These are phyloP conservation scores for Candida ipomoeae DNA, from an alignment of 805 yeast species.

Conservation along the genomic window DNA sequence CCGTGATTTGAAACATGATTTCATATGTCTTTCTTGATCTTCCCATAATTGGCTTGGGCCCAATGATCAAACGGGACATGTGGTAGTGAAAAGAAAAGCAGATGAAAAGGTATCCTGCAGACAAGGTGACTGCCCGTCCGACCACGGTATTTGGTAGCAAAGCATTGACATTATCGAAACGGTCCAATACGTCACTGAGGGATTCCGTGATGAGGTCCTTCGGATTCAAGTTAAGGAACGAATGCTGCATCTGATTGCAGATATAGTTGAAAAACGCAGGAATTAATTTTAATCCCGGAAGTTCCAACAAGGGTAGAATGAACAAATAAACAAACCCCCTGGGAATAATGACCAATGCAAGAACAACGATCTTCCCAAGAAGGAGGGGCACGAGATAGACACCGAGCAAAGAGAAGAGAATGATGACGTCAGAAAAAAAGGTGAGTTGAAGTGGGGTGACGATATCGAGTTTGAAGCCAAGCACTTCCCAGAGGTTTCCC, in stretches of 20 bases:
- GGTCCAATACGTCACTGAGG: conserved; percentile 1
- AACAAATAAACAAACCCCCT: conserved; percentile 5
- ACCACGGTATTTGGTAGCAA: conserved; percentile 25
- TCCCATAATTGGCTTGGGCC: conserved; percentile 46
- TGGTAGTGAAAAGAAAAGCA: conserved; percentile 22
- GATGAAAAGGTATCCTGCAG: conserved; percentile 31
- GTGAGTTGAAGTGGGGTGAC: conserved; percentile 34
- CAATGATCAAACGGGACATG: conserved; percentile 29
- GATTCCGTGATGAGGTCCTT: conserved; percentile 6
- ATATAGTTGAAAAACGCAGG: not conserved
- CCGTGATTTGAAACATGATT: conserved; percentile 48
- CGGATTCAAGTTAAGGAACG: not conserved
- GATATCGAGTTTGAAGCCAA: conserved; percentile 34
- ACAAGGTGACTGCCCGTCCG: conserved; percentile 37
- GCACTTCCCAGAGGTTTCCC: conserved; percentile 29
- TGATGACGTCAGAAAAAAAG: conserved; percentile 28
- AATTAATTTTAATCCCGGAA: not conserved
- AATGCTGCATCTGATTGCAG: not conserved
- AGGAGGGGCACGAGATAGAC: conserved; percentile 48
- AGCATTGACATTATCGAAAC: not conserved
- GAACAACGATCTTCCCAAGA: conserved; percentile 32
- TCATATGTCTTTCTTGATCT: conserved; percentile 49
- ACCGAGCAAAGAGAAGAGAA: conserved; percentile 35
- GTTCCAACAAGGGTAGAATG: not conserved
- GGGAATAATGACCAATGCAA: not conserved